Conservation (phyloP, 1,139 yeast genomes). For the Geotrichum macrosporum region DNA sequence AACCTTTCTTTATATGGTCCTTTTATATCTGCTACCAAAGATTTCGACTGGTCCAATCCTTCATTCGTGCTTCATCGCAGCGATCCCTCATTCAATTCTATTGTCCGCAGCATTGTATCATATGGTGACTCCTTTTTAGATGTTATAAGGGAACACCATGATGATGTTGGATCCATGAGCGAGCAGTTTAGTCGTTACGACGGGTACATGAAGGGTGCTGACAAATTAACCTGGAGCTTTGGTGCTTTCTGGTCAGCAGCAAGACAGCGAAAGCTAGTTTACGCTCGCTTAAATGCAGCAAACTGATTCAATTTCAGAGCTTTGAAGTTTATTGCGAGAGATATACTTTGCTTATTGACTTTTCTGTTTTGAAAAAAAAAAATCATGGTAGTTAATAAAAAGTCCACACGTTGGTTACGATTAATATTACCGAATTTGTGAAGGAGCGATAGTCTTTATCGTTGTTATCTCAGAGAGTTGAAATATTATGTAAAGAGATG, state of each 20-base stretch:
- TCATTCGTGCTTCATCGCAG: constrained; percentile 12
- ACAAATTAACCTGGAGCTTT: constrained; percentile 86
- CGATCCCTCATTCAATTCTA: constrained; percentile 23
- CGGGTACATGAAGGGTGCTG: constrained; percentile 88
- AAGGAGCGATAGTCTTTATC: no score
- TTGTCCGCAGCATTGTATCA: constrained; percentile 26
- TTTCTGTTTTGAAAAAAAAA: no score
- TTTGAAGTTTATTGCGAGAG: no score
- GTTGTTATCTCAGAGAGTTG: no score
- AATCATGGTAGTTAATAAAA: no score
- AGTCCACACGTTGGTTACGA: no score
- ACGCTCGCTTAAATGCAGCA: neutral
- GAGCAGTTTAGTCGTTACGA: constrained; percentile 80
- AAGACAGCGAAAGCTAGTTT: constrained; percentile 36
- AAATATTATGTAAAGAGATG: no score
- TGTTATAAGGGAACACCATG: constrained; percentile 58
- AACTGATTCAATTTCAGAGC: no score
- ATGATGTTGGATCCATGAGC: constrained; percentile 67
- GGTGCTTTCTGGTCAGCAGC: constrained; percentile 71
- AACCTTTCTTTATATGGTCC: constrained; percentile 30
- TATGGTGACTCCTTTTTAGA: constrained; percentile 76
- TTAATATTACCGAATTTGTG: no score
- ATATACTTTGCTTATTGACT: no score
- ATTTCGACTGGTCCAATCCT: constrained; percentile 14
- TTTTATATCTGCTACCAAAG: constrained; percentile 22